Evolutionary conservation across 2,329 filamentous ascomycete genomes (phyloP).

Genomic region (Fusarium chaquense): DNA sequence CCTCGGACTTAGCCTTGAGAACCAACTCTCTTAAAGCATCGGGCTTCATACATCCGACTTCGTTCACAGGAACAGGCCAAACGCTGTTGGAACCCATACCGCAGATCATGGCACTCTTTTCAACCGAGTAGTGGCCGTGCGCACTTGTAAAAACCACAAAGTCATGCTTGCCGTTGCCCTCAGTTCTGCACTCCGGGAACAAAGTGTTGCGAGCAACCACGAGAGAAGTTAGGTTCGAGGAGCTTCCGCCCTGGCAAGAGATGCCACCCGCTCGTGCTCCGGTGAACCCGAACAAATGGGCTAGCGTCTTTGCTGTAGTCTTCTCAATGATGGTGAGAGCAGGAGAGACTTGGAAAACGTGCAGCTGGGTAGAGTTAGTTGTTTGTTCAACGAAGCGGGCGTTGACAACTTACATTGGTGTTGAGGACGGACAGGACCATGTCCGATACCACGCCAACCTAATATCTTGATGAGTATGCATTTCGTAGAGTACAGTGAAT

Average conservation of each 20-base stretch:
- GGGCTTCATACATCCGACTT: constrained; percentile 76
- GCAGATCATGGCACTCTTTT: constrained; percentile 92
- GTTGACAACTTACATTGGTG: constrained; percentile 76
- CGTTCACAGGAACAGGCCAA: constrained; percentile 79
- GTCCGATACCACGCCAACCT: constrained; percentile 87
- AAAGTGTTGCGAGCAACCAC: constrained; percentile 89
- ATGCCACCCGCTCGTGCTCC: constrained; percentile 79
- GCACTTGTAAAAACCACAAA: constrained; percentile 90
- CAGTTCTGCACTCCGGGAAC: constrained; percentile 80
- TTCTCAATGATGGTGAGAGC: constrained; percentile 91
- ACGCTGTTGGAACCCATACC: constrained; percentile 84
- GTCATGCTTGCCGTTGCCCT: constrained; percentile 72
- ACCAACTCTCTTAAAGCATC: constrained; percentile 73
- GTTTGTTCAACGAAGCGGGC: background rate
- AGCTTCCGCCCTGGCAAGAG: constrained; percentile 83
- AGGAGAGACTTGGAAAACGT: constrained; percentile 94
- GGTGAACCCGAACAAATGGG: constrained; percentile 79
- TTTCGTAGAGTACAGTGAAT: background rate
- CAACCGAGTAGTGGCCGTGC: constrained; percentile 94
- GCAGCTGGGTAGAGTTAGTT: constrained; percentile 53
- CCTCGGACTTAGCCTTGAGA: constrained; percentile 69
- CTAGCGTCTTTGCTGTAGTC: constrained; percentile 78
- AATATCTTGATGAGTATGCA: constrained; percentile 18
- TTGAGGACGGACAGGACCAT: constrained; percentile 87
- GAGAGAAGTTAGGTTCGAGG: constrained; percentile 86